These are phyloP conservation scores for Boletellus sp. DNA, from an alignment of 1,284 basidiomycete species.

Conservation along the genomic window DNA sequence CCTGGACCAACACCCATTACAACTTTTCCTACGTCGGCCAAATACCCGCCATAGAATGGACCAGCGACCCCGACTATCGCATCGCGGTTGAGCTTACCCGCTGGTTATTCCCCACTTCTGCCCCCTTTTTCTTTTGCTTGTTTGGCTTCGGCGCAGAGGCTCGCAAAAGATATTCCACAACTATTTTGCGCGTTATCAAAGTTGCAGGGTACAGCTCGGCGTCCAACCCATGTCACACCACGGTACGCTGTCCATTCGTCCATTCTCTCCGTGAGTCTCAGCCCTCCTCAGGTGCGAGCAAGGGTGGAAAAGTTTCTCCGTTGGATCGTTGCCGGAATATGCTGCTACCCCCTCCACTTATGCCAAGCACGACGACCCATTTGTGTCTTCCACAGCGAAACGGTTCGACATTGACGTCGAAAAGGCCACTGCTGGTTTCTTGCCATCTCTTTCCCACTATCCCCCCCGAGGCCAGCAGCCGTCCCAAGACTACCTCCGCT, in stretches of 20 bases:
- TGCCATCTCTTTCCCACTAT: slow-evolving; percentile 16
- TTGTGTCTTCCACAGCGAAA: background rate
- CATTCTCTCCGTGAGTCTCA: background rate
- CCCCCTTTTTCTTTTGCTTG: slow-evolving; percentile 41
- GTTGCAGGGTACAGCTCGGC: slow-evolving; percentile 15
- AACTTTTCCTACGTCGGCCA: slow-evolving; percentile 37
- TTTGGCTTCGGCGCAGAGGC: slow-evolving; percentile 43
- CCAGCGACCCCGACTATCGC: slow-evolving; percentile 17
- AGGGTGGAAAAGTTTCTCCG: slow-evolving; percentile 11
- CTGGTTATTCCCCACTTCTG: slow-evolving; percentile 39
- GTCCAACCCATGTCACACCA: background rate
- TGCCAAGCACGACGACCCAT: slow-evolving; percentile 1
- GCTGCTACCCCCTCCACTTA: slow-evolving; percentile 4
- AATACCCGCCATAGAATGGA: slow-evolving; percentile 27
- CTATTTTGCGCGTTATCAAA: slow-evolving; percentile 9
- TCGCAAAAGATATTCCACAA: slow-evolving; percentile 30
- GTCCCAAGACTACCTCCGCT: slow-evolving; percentile 2
- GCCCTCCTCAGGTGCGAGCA: slow-evolving; percentile 9
- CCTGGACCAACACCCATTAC: slow-evolving; percentile 40
- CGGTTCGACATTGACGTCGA: slow-evolving; percentile 18
- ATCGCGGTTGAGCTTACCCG: slow-evolving; percentile 28
- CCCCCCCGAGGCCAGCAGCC: slow-evolving; percentile 1
- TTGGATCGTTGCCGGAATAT: slow-evolving; percentile 23
- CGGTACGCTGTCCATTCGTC: slow-evolving; percentile 14
- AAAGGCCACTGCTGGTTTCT: slow-evolving; percentile 11